Evolutionary conservation across 2,329 filamentous ascomycete genomes (phyloP).

Genomic region (Xylaria sp.): DNA sequence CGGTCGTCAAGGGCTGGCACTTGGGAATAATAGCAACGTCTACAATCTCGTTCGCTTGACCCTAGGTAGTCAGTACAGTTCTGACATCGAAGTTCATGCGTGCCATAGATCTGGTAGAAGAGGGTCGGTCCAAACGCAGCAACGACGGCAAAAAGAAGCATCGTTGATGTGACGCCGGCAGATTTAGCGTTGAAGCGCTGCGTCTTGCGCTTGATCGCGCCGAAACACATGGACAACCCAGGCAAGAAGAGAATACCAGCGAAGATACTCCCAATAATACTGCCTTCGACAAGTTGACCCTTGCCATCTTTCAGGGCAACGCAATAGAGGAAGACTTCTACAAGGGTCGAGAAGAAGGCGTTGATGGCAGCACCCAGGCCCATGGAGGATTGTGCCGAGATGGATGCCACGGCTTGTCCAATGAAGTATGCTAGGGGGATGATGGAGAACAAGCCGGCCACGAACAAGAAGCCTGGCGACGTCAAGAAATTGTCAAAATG

Average conservation of each 20-base stretch:
- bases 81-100: slow-evolving; percentile 89
- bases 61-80: slow-evolving; percentile 57
- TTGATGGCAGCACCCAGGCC: slow-evolving; percentile 96
- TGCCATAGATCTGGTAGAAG: slow-evolving; percentile 98
- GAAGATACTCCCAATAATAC: slow-evolving; percentile 97
- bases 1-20: slow-evolving; percentile 78
- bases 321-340: slow-evolving; percentile 97
- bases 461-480: slow-evolving; percentile 82
- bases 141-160: slow-evolving; percentile 95
- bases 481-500: slow-evolving; percentile 75
- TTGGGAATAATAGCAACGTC: slow-evolving; percentile 93
- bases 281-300: slow-evolving; percentile 89
- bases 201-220: slow-evolving; percentile 95
- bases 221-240: slow-evolving; percentile 97
- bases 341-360: slow-evolving; percentile 95
- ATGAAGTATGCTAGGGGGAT: slow-evolving; percentile 98
- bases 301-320: slow-evolving; percentile 92
- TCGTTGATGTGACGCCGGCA: slow-evolving; percentile 94
- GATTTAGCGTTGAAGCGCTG: slow-evolving; percentile 97
- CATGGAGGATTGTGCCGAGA: slow-evolving; percentile 98
- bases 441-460: slow-evolving; percentile 82
- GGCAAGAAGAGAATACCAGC: slow-evolving; percentile 94
- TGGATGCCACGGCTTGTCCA: slow-evolving; percentile 95
- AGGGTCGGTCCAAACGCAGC: slow-evolving; percentile 93
- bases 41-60: slow-evolving; percentile 70